A percentile compares a stretch with the other conserved stretches of the same genome.
Conservation (phyloP, 257 asterid genomes). For the Primulina tabacum region DNA sequence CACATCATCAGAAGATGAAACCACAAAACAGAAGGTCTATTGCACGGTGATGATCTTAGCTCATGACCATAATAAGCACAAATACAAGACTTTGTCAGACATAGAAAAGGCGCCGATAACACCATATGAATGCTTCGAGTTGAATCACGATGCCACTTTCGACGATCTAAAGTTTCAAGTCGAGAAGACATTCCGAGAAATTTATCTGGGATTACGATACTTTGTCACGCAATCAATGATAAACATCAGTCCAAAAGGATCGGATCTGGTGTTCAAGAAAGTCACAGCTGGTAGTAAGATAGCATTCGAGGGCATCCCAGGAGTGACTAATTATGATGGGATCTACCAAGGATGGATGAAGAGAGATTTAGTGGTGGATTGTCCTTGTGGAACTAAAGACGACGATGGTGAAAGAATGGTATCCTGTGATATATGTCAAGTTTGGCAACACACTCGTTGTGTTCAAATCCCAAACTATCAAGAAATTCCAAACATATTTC, state of each 20-base stretch:
- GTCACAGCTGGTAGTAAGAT: constrained; percentile 50
- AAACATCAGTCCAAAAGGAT: constrained; percentile 34
- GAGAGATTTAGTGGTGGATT: constrained; percentile 45
- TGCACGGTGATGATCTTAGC: constrained; percentile 43
- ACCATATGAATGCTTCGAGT: constrained; percentile 50
- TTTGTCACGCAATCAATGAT: constrained; percentile 33
- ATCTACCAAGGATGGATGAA: constrained; percentile 25
- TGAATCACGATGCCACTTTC: constrained; percentile 42
- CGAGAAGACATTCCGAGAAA: constrained; percentile 56
- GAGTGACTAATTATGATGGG: constrained; percentile 24
- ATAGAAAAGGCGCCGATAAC: constrained; percentile 26
- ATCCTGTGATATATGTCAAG: constrained; percentile 81
- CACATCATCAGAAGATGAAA: constrained; percentile 16
- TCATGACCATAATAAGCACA: constrained; percentile 6
- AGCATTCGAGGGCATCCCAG: constrained; percentile 40
- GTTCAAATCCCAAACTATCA: constrained; percentile 54
- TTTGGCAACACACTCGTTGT: constrained; percentile 82
- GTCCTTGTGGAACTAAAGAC: constrained; percentile 65
- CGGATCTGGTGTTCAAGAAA: constrained; percentile 52
- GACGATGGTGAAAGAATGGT: constrained; percentile 95
- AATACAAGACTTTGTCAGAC: not conserved
- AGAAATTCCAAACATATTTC: constrained; percentile 55
- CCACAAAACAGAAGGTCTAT: constrained; percentile 33
- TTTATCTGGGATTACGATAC: constrained; percentile 51
- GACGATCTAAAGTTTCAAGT: constrained; percentile 59